phyloP scores from a whole-genome alignment of 23 red algal genomes.

The Gracilaria domingensis region DNA sequence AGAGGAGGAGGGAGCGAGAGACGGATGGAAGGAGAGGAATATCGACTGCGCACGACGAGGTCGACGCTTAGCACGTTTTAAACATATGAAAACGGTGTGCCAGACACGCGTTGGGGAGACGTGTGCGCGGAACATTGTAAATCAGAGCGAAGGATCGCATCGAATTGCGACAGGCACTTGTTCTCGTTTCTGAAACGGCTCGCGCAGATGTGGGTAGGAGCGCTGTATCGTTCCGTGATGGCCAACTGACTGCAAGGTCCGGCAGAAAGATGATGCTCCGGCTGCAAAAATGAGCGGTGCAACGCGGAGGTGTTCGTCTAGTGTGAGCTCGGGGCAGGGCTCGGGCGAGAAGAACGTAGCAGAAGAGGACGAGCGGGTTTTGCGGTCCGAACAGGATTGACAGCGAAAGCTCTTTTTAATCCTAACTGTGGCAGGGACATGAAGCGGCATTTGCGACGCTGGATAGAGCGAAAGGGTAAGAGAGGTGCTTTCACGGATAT shows the following conservation, averaged over 20 bases:
- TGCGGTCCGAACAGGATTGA: constrained; percentile 81
- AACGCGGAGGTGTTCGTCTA: constrained; percentile 53
- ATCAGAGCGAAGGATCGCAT: constrained; percentile 29
- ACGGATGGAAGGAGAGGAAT: constrained; percentile 17
- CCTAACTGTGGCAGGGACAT: too few relatives aligned
- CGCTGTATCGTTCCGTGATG: constrained; percentile 72
- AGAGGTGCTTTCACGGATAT: constrained; percentile 71
- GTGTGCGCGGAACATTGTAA: constrained; percentile 64
- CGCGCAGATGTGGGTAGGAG: constrained; percentile 74
- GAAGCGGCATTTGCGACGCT: constrained; percentile 74
- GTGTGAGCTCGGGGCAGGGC: too few relatives aligned
- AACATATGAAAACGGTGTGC: constrained; percentile 76
- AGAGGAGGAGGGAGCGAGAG: constrained; percentile 24
- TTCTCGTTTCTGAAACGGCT: constrained; percentile 82
- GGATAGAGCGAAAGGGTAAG: constrained; percentile 63
- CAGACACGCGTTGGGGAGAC: constrained; percentile 50
- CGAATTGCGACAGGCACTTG: constrained; percentile 11
- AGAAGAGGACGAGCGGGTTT: constrained; percentile 63
- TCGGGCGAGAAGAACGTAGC: too few relatives aligned
- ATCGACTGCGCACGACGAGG: constrained; percentile 10
- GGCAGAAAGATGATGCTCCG: constrained; percentile 80
- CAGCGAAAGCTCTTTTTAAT: constrained; percentile 92
- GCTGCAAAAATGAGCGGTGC: constrained; percentile 66
- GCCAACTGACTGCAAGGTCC: constrained; percentile 72
- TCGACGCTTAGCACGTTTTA: constrained; percentile 65